Conservation (phyloP, 2,329 filamentous ascomycete genomes). For the Zymoseptoria ardabiliae region DNA sequence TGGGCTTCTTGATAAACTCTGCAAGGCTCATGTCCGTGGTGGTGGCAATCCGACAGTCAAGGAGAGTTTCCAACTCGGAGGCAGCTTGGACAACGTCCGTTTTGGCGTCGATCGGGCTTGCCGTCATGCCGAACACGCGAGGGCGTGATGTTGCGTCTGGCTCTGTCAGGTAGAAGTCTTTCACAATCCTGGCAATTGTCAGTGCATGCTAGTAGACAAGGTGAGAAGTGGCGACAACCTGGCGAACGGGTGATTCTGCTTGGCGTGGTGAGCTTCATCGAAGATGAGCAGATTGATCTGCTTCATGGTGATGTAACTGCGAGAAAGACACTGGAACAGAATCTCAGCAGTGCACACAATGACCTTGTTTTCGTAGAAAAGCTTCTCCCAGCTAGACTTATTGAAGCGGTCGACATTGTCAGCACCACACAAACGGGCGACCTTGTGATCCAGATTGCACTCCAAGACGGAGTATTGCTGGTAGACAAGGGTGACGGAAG, state of each 20-base stretch:
- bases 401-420: conserved; percentile 57
- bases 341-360: conserved; percentile 91
- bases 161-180: conserved; percentile 65
- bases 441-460: conserved; percentile 69
- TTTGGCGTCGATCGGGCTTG: conserved; percentile 83
- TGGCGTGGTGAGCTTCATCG: conserved; percentile 93
- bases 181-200: conserved; percentile 58
- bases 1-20: conserved; percentile 52
- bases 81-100: conserved; percentile 62
- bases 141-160: conserved; percentile 48
- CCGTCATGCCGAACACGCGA: conserved; percentile 91
- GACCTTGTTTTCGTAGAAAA: conserved; percentile 62
- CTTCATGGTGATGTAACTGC: conserved; percentile 70
- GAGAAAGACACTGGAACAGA: conserved; percentile 67
- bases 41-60: conserved; percentile 80
- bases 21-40: conserved; percentile 54
- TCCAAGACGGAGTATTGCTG: conserved; percentile 80
- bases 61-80: conserved; percentile 61
- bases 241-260: conserved; percentile 87
- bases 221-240: conserved; percentile 34
- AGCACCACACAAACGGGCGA: conserved; percentile 67
- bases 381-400: conserved; percentile 51
- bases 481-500: conserved; percentile 82
- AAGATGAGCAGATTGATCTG: conserved; percentile 88
- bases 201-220: background rate